Evolutionary conservation across 2,329 filamentous ascomycete species (phyloP).

Genomic region (Fusarium sp.): DNA sequence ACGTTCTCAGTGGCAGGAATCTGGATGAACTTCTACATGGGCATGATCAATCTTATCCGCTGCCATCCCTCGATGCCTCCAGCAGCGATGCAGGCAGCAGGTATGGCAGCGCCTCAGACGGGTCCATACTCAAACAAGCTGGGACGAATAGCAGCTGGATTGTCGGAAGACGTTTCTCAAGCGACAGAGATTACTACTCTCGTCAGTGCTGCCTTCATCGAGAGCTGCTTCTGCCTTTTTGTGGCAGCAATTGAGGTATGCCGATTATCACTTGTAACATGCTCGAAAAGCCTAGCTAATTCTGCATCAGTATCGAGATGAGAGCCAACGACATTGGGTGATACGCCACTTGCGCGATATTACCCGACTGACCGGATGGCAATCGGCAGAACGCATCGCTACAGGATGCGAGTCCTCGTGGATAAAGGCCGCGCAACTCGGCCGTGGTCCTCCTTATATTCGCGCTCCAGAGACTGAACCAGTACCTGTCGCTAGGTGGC

Average conservation of each 20-base stretch:
- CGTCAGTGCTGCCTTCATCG: slow-evolving; percentile 84
- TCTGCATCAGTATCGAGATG: slow-evolving; percentile 72
- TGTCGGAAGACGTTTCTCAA: slow-evolving; percentile 67
- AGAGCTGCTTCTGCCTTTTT: slow-evolving; percentile 85
- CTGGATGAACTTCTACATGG: slow-evolving; percentile 90
- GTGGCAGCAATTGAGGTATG: slow-evolving; percentile 82
- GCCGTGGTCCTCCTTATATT: slow-evolving; percentile 80
- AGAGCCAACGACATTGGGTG: slow-evolving; percentile 80
- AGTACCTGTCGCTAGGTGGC: slow-evolving; percentile 59
- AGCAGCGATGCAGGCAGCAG: slow-evolving; percentile 87
- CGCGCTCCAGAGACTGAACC: slow-evolving; percentile 56
- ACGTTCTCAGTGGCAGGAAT: slow-evolving; percentile 89
- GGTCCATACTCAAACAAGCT: slow-evolving; percentile 77
- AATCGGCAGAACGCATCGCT: slow-evolving; percentile 83
- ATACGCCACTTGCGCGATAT: slow-evolving; percentile 80
- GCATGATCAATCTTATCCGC: slow-evolving; percentile 83
- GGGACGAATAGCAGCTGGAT: slow-evolving; percentile 82
- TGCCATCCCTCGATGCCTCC: slow-evolving; percentile 92
- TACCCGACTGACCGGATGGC: slow-evolving; percentile 86
- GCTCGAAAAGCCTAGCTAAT: slow-evolving; percentile 29
- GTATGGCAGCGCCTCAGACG: slow-evolving; percentile 79
- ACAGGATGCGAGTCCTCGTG: slow-evolving; percentile 87
- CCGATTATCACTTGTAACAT: background rate
- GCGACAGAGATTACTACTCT: slow-evolving; percentile 76
- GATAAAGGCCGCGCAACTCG: slow-evolving; percentile 78